Evolutionary conservation across 805 yeast species (phyloP).

Genomic region (Ascoidea rubescens): DNA sequence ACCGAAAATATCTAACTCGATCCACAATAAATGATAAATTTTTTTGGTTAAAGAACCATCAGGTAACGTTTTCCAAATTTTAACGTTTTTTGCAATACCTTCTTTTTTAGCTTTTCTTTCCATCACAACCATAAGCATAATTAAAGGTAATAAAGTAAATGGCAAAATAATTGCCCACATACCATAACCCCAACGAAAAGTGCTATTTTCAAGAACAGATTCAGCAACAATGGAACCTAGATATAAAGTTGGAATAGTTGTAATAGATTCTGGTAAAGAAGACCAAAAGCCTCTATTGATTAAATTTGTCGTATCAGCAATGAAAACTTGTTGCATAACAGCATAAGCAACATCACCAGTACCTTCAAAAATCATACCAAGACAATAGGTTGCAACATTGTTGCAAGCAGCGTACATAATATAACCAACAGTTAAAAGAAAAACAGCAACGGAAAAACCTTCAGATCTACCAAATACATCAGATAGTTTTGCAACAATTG

Average conservation of each 20-base stretch:
- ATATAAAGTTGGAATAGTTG: slow-evolving; percentile 17
- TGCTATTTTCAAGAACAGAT: slow-evolving; percentile 17
- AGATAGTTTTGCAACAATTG: slow-evolving; percentile 24
- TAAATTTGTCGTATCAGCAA: slow-evolving; percentile 25
- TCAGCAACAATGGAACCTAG: slow-evolving; percentile 18
- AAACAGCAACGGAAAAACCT: slow-evolving; percentile 21
- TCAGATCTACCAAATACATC: slow-evolving; percentile 24
- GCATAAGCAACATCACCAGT: slow-evolving; percentile 25
- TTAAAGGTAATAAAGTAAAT: slow-evolving; percentile 13
- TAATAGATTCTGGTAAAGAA: slow-evolving; percentile 21
- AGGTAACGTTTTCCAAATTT: slow-evolving; percentile 1
- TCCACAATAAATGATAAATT: slow-evolving; percentile 7
- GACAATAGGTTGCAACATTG: slow-evolving; percentile 19
- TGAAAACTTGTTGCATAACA: slow-evolving; percentile 22
- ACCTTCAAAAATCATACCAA: slow-evolving; percentile 23
- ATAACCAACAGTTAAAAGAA: slow-evolving; percentile 19
- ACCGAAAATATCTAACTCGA: slow-evolving; percentile 16
- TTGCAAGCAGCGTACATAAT: slow-evolving; percentile 21
- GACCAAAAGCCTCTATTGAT: slow-evolving; percentile 24
- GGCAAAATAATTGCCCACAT: slow-evolving; percentile 26
- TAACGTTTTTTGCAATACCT: slow-evolving; percentile 10
- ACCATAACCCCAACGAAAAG: slow-evolving; percentile 40
- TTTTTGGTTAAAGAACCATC: slow-evolving; percentile 9
- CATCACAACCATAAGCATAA: slow-evolving; percentile 14
- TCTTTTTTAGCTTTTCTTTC: slow-evolving; percentile 12